Base-by-base conservation (phyloP, 352 stramenopile genomes). In the Phytophthora aleatoria region DNA sequence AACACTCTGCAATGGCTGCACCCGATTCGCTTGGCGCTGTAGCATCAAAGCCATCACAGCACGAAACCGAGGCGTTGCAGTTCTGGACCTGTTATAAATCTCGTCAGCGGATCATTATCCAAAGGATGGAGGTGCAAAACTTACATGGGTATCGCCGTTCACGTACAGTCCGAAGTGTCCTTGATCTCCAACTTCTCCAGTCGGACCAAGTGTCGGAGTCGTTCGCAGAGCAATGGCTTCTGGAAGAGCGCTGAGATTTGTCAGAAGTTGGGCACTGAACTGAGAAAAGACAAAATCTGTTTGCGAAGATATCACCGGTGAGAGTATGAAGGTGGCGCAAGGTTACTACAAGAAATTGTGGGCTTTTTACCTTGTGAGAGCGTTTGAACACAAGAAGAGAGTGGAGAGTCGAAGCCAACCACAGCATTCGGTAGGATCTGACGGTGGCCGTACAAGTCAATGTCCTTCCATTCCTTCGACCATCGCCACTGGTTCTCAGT, bases 161-260 rank as follows among this genome's bases (percentile, higher is more conserved):
- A 98, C 70, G 49, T 88, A 79, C 27, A 98, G 65, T 1, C 94
- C 95, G 48, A 96, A 96, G 52, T 96, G 83, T 9, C 92, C 92
- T 72, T 98, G 91, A 31, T 95, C 89, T 7, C 88, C 89, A 31
- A 90, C 73, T 59, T 97, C 84, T 3, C 91, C 90, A 0, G 78
- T 88, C 0, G 91, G 92, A 11, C 92, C 95, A 33, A 93, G 54
- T 9, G 82, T 97, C 8, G 81, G 68, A 12, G 41, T 27, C 6
- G 81, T 85, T 13, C 67, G 48, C 2, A 76, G 31, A 44, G 78
- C 51, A 30, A 56, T 31, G 44, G 68, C 62, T 45, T 61, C 50
- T 15, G 67, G 65, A 7, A 72, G 49, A 26, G 79, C 61, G 27
- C 82, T 94, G 50, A 92, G 58, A 64, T 97, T 95, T 24, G 93